Evolutionary conservation across 176 grass and related monocot species (phyloP).

Genomic region (maize (Zea mays)): Zm-B73-REFERENCE-NAM-5.0 NC_050101.1:112668501-112669000

Average conservation of each 20-base stretch:
- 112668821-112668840: not conserved
- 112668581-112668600: slow-evolving; percentile 17
- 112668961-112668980: slow-evolving; percentile 46
- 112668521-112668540: not conserved
- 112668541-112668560: not conserved
- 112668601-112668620: slow-evolving; percentile 37
- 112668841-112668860: slow-evolving; percentile 1
- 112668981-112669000: slow-evolving; percentile 50
- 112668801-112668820: slow-evolving; percentile 3
- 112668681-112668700: not conserved
- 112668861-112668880: not conserved
- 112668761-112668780: too few relatives aligned
- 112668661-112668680: not conserved
- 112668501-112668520: slow-evolving; percentile 21
- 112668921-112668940: slow-evolving; percentile 41
- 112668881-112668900: not conserved
- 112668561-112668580: not conserved
- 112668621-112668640: slow-evolving; percentile 28
- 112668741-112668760: not conserved
- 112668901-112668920: slow-evolving; percentile 44
- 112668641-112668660: not conserved
- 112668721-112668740: slow-evolving; percentile 1
- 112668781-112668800: not conserved
- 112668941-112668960: slow-evolving; percentile 40
- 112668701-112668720: not conserved